Percentiles rank a stretch among this genome's conserved stretches.
phyloP scores from a whole-genome alignment of 2,329 filamentous ascomycete species.

The Ascochyta pisi region DNA sequence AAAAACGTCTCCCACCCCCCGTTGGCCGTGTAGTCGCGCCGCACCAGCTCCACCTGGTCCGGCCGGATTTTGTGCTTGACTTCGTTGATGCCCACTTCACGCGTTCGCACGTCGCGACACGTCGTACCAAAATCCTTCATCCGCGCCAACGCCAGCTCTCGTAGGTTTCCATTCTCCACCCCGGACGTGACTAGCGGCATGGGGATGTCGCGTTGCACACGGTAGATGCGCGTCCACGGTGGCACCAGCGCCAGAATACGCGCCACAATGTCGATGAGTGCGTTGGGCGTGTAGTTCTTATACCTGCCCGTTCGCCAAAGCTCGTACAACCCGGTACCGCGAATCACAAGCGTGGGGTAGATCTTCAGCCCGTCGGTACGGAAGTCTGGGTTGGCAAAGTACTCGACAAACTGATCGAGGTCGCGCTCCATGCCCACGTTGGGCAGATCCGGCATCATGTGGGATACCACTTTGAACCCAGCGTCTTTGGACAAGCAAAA shows the following conservation, averaged over 20 bases:
- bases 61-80: slow-evolving; percentile 98
- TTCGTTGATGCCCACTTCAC: slow-evolving; percentile 98
- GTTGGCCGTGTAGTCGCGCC: slow-evolving; percentile 92
- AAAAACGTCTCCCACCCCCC: slow-evolving; percentile 98
- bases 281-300: slow-evolving; percentile 98
- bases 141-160: slow-evolving; percentile 89
- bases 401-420: slow-evolving; percentile 94
- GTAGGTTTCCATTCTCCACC: slow-evolving; percentile 95
- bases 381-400: slow-evolving; percentile 96
- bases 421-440: slow-evolving; percentile 99
- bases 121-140: slow-evolving; percentile 99
- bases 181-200: slow-evolving; percentile 99
- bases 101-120: slow-evolving; percentile 93
- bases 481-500: slow-evolving; percentile 98
- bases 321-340: slow-evolving; percentile 95
- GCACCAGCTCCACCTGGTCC: slow-evolving; percentile 92
- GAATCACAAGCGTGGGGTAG: slow-evolving; percentile 95
- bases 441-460: slow-evolving; percentile 99
- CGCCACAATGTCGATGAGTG: slow-evolving; percentile 91
- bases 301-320: slow-evolving; percentile 96
- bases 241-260: slow-evolving; percentile 94
- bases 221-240: slow-evolving; percentile 98
- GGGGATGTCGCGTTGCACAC: slow-evolving; percentile 98
- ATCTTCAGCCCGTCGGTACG: slow-evolving; percentile 97
- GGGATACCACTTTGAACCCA: slow-evolving; percentile 97